phyloP scores from a whole-genome alignment of 2,329 filamentous ascomycete species.

The Fonsecaea monophora region DNA sequence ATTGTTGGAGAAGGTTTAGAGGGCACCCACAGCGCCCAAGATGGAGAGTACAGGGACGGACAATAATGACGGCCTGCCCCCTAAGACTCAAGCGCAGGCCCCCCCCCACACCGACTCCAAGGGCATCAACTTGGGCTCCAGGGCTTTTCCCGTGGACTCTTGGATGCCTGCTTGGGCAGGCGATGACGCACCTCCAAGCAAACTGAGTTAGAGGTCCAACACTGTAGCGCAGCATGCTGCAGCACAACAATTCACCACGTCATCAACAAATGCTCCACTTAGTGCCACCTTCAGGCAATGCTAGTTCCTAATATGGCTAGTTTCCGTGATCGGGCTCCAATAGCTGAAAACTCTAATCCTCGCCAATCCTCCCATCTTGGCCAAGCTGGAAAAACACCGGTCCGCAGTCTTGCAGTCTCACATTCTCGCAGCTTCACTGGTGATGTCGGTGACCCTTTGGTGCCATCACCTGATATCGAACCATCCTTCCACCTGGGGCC shows the following conservation, averaged over 20 bases:
- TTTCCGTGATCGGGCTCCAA: constrained; percentile 3
- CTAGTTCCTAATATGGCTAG: constrained; percentile 11
- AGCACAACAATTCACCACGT: constrained; percentile 19
- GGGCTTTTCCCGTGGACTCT: not conserved
- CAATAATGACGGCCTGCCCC: not conserved
- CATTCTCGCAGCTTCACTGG: not conserved
- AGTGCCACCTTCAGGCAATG: not conserved
- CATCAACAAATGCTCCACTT: constrained; percentile 12
- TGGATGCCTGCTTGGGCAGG: not conserved
- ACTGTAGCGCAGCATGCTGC: not conserved
- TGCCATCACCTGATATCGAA: constrained; percentile 4
- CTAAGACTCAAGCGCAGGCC: not conserved
- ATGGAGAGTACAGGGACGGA: not conserved
- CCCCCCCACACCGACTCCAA: not conserved
- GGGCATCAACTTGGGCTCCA: not conserved
- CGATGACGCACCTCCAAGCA: constrained; percentile 11
- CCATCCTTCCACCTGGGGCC: not conserved
- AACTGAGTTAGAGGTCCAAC: constrained; percentile 2
- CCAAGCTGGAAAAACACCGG: not conserved
- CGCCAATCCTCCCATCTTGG: not conserved
- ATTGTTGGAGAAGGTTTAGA: not conserved
- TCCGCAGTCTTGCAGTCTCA: not conserved
- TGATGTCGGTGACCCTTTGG: not conserved
- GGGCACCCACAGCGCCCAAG: not conserved
- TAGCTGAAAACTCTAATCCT: constrained; percentile 26